Percentiles rank a stretch among this genome's conserved stretches.
These are phyloP conservation scores for Gentiana macrophylla DNA, from an alignment of 257 asterid species.

Conservation along the genomic window DNA sequence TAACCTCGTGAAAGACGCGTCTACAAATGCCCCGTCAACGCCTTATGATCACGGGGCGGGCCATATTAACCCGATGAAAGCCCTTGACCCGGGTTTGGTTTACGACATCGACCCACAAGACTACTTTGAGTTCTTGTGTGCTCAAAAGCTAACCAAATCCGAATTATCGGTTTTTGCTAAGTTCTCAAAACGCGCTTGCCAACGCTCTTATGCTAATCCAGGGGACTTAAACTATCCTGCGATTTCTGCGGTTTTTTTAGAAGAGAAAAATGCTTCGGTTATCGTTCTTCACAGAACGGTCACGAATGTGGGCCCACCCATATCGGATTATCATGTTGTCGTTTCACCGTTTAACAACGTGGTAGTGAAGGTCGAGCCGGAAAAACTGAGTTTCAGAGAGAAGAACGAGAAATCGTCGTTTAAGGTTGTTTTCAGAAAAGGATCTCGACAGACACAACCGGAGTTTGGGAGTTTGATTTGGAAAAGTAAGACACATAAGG, in stretches of 20 bases:
- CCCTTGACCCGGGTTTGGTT: conserved; percentile 65
- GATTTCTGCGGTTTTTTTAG: conserved; percentile 56
- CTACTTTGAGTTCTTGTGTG: conserved; percentile 73
- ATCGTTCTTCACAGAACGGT: conserved; percentile 49
- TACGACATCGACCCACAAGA: conserved; percentile 74
- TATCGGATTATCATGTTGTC: conserved; percentile 49
- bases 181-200: conserved; percentile 48
- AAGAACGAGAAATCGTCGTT: conserved; percentile 41
- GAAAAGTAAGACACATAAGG: conserved; percentile 59
- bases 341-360: conserved; percentile 60
- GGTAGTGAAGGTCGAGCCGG: conserved; percentile 53
- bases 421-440: conserved; percentile 38
- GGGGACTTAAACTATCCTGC: conserved; percentile 88
- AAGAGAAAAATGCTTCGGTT: conserved; percentile 18
- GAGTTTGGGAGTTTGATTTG: conserved; percentile 66
- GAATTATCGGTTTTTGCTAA: conserved; percentile 61
- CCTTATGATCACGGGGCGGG: conserved; percentile 92
- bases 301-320: conserved; percentile 67
- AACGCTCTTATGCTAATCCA: conserved; percentile 20
- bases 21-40: conserved; percentile 36
- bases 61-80: conserved; percentile 61
- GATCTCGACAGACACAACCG: conserved; percentile 32
- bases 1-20: conserved; percentile 50
- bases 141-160: conserved; percentile 40
- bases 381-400: conserved; percentile 33